Conservation (phyloP, 257 asterid genomes). For the Solanum sparsipilum region DNA sequence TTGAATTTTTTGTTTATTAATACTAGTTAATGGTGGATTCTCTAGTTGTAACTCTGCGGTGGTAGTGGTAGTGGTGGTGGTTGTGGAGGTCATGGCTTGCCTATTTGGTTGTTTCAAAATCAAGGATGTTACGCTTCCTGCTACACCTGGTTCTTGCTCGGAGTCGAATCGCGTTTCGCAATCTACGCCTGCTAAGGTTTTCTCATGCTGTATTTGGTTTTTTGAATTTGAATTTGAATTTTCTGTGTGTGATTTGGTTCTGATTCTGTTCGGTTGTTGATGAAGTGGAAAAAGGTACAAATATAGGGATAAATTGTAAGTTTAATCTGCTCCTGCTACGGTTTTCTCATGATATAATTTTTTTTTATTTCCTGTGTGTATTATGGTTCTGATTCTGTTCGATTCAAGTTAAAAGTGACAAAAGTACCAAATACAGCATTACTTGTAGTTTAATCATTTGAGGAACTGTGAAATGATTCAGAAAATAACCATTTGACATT, state of each 20-base stretch:
- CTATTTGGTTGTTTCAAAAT: constrained; percentile 55
- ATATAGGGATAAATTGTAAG: neutral
- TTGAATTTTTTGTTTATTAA: neutral
- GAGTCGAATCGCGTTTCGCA: neutral
- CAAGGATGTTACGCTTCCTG: constrained; percentile 6
- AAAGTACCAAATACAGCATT: neutral
- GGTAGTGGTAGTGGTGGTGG: neutral
- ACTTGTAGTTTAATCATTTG: neutral
- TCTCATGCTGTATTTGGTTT: neutral
- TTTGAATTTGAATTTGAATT: neutral
- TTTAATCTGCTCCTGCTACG: neutral
- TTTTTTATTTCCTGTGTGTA: neutral
- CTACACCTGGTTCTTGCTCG: neutral
- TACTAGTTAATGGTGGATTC: neutral
- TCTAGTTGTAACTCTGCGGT: neutral
- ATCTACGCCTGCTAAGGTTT: neutral
- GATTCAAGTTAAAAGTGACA: neutral
- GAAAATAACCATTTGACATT: neutral
- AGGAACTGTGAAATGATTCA: neutral
- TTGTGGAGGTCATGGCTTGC: constrained; percentile 40
- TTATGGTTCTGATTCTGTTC: neutral
- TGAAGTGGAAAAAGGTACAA: neutral
- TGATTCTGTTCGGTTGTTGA: neutral
- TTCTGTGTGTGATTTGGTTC: neutral
- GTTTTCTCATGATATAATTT: neutral